Base-by-base conservation (phyloP, 2,329 filamentous ascomycete species). In the Pseudocercospora eumusae region DNA sequence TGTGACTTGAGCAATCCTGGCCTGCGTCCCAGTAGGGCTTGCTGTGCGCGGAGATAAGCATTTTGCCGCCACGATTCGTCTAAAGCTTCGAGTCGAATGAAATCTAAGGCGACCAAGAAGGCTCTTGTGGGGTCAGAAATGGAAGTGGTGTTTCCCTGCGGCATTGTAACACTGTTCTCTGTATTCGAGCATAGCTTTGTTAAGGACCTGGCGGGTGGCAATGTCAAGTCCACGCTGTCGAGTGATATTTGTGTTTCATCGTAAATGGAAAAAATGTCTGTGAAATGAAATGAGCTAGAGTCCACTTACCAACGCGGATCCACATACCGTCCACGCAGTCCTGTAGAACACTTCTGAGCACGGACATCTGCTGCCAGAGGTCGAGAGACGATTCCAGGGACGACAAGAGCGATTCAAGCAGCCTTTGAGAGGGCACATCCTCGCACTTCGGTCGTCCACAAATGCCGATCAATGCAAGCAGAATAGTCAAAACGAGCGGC, bases 401-500 rank as follows among this genome's bases (percentile, higher is more conserved):
- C 44, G 63, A 64, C 49, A 80, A 60, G 70, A 76, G 75, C 2
- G 72, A 71, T 23, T 65, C 63, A n/a, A 82, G 69, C 44, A 81
- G 65, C 6, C 75, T 65, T 61, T 75, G 74, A 23, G 77, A 69
- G 54, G 78, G 77, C 9, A 84, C 69, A 20, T 68, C 64, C 25
- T 77, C 71, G 61, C 79, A 76, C 36, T 76, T 76, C 60, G 76
- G 75, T 56, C 75, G 73, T 47, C 76, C 75, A 50, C 81, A 74
- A 42, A 86, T 68, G 33, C 78, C 76, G 55, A 86, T 72, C 31
- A 87, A 70, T 56, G 80, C 82, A 15, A 83, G 78, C 42, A 84
- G 73, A 31, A 88, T 74, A 80, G 82, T 84, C 23, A 83, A 73
- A 63, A 82, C 78, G 23, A 87, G 76, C 5, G 81, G 83, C 4